A percentile compares a stretch with the other conserved stretches of the same genome.
Evolutionary conservation across 2,329 filamentous ascomycete species (phyloP).

Genomic region (Metarhizium album): DNA sequence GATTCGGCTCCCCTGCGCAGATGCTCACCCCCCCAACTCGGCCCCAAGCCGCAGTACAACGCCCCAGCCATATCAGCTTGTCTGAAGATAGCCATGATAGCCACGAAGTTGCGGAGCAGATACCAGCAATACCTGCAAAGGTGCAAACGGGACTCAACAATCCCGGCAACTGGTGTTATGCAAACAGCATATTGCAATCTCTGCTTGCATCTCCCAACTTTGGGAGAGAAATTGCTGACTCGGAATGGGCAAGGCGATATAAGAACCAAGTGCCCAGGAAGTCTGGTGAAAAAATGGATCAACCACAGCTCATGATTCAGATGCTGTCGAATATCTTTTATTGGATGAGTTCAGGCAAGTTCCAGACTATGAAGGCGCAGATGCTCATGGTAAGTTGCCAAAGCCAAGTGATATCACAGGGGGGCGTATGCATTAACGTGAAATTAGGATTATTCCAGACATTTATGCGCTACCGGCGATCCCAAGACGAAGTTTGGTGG

Average conservation of each 20-base stretch:
- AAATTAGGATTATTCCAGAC: conserved; percentile 43
- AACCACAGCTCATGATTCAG: conserved; percentile 48
- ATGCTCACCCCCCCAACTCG: conserved; percentile 50
- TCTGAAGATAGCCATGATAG: conserved; percentile 26
- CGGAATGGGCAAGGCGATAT: conserved; percentile 50
- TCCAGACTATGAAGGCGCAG: conserved; percentile 39
- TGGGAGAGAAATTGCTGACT: conserved; percentile 50
- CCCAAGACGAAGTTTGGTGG: conserved; percentile 50
- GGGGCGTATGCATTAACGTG: neutral
- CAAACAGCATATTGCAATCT: conserved; percentile 82
- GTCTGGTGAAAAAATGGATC: conserved; percentile 39
- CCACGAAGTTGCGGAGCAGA: conserved; percentile 21
- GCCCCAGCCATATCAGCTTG: conserved; percentile 73
- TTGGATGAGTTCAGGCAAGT: conserved; percentile 42
- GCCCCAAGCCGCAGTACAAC: conserved; percentile 56
- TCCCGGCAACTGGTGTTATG: conserved; percentile 77
- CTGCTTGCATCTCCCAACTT: conserved; percentile 64
- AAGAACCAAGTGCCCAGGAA: conserved; percentile 50
- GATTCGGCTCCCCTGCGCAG: conserved; percentile 33
- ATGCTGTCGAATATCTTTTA: conserved; percentile 49
- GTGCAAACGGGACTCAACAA: conserved; percentile 60
- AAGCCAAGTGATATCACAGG: neutral
- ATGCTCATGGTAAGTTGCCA: conserved; percentile 43
- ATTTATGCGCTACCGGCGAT: conserved; percentile 22
- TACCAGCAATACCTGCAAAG: conserved; percentile 6